Conservation (phyloP, 1,284 basidiomycete species). For the Puccinia triticina region DNA sequence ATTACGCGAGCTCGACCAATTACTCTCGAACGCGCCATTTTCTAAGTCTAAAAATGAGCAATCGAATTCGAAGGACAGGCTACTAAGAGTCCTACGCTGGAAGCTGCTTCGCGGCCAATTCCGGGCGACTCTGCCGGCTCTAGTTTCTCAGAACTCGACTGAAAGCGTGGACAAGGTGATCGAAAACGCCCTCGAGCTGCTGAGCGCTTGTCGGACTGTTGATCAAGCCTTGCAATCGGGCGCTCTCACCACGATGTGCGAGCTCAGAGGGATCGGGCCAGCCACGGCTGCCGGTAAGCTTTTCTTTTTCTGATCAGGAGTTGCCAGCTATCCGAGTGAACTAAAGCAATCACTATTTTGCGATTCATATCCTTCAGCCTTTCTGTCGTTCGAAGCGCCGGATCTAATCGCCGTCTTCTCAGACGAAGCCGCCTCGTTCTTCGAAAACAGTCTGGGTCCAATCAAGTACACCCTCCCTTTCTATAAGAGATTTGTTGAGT, state of each 20-base stretch:
- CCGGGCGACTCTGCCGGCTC: constrained; percentile 10
- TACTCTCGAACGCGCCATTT: background rate
- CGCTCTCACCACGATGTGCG: constrained; percentile 23
- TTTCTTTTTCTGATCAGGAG: background rate
- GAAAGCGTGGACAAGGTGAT: constrained; percentile 11
- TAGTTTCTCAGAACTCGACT: constrained; percentile 25
- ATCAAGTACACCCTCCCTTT: constrained; percentile 37
- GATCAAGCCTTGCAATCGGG: constrained; percentile 6
- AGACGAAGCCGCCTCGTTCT: constrained; percentile 42
- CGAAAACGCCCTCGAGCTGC: constrained; percentile 3
- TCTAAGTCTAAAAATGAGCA: background rate
- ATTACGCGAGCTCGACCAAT: constrained; percentile 15
- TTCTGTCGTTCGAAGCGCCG: constrained; percentile 42
- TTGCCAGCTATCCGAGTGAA: background rate
- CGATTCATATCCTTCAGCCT: background rate
- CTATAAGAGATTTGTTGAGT: constrained; percentile 21
- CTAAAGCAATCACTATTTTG: background rate
- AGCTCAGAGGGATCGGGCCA: constrained; percentile 42
- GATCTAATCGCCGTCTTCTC: constrained; percentile 33
- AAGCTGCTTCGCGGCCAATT: constrained; percentile 31
- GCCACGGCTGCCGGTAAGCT: constrained; percentile 44
- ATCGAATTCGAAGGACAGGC: background rate
- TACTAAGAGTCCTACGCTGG: constrained; percentile 35
- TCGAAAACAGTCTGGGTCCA: background rate
- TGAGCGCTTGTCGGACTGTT: background rate